Base-by-base conservation (phyloP, 2,329 filamentous ascomycete genomes). In the Colletotrichum cordylinicola region DNA sequence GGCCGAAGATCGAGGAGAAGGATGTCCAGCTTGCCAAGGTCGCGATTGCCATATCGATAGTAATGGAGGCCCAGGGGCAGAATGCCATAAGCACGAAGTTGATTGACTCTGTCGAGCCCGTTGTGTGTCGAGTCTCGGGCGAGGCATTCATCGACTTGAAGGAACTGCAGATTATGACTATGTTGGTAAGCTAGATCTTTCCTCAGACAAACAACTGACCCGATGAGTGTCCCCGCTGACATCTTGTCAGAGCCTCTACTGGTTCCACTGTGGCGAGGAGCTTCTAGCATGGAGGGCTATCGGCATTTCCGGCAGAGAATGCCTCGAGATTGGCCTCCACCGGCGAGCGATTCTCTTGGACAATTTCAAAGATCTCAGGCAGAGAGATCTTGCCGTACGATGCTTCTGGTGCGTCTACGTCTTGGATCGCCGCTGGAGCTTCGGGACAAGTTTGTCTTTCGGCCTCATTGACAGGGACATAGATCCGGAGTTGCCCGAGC, bases 391-490 rank as follows among this genome's bases (percentile, higher is more conserved):
- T 2, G 86, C 85, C 0, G 79, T 82, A 2, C 80, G 83, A 2
- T 83, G 89, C 0, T 90, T 90, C 75, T 90, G 88, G 87, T 88
- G 85, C 35, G 86, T 89, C 21, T 90, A 90, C 70, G 86, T 88
- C 0, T 83, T 90, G 1, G 88, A 90, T 66, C 86, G 88, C 1
- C 85, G 88, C 27, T 90, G 87, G 86, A 89, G 87, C 12, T 88
- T 90, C 39, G 88, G 88, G 3, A 89, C 87, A 0, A 87, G 88
- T 15, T 78, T 90, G 24, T 87, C 88, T 0, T 90, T 89, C 77
- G 85, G 85, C 0, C 82, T 90, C 6, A 83, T 87, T 13, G 88
- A 90, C 69, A 83, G 85, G 0, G 88, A 89, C 65, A 87, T 90
- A 74, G 88, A 90, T 66, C 86, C 87, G 0, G 84, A 86, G 48